Percentiles rank a stretch among this genome's conserved stretches.
These are phyloP conservation scores for Daldinia sp. DNA, from an alignment of 2,329 filamentous ascomycete genomes.

Conservation along the genomic window DNA sequence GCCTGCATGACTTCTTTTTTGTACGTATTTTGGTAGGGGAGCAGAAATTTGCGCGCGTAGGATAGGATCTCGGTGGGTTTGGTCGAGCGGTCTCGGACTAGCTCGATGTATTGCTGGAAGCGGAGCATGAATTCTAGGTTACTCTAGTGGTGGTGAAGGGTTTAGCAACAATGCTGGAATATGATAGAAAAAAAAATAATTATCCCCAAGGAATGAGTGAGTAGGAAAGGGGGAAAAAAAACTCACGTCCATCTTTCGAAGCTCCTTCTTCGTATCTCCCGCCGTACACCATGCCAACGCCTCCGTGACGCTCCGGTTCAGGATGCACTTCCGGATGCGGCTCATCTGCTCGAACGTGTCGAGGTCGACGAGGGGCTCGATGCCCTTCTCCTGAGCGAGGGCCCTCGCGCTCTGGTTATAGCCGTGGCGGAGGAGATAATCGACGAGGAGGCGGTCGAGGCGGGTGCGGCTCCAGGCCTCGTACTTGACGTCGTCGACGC, in stretches of 20 bases:
- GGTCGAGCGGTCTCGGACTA: constrained; percentile 75
- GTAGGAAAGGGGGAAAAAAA: too few relatives aligned
- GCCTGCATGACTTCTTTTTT: constrained; percentile 77
- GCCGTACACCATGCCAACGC: constrained; percentile 86
- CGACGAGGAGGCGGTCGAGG: constrained; percentile 87
- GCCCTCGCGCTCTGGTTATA: constrained; percentile 82
- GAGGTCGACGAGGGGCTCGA: constrained; percentile 87
- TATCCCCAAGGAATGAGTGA: not conserved
- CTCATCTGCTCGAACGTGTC: constrained; percentile 88
- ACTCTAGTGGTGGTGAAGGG: constrained; percentile 30
- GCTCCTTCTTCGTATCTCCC: constrained; percentile 86
- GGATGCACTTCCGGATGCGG: constrained; percentile 79
- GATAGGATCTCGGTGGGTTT: constrained; percentile 81
- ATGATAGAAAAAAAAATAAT: not conserved
- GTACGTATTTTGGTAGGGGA: constrained; percentile 76
- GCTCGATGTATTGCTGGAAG: constrained; percentile 93
- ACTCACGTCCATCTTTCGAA: constrained; percentile 85
- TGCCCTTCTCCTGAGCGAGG: constrained; percentile 79
- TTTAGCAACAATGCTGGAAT: constrained; percentile 9
- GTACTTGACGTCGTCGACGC: constrained; percentile 91
- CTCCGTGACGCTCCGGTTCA: constrained; percentile 77
- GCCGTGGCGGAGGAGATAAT: constrained; percentile 88
- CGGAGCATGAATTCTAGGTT: constrained; percentile 93
- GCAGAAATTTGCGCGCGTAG: constrained; percentile 86
- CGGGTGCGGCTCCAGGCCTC: constrained; percentile 87